Evolutionary conservation across 352 stramenopile species (phyloP).

Genomic region (Peronospora farinosa): DNA sequence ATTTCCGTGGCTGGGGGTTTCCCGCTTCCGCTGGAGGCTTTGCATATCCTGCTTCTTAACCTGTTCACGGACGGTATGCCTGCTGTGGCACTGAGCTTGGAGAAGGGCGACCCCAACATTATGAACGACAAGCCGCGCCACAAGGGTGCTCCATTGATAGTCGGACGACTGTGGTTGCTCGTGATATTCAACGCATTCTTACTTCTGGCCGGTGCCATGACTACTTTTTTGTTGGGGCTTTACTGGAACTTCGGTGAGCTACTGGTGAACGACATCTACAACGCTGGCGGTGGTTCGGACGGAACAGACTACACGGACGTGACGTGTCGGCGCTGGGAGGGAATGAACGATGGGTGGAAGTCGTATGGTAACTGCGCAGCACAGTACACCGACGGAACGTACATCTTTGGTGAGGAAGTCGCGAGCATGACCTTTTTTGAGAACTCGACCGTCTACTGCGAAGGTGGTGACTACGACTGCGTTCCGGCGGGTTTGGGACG

Average conservation of each 20-base stretch:
- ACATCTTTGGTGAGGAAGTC: conserved; percentile 45
- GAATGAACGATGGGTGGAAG: conserved; percentile 41
- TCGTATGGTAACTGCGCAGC: conserved; percentile 53
- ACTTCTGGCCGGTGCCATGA: conserved; percentile 37
- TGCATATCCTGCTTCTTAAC: conserved; percentile 99
- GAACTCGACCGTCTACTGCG: conserved; percentile 40
- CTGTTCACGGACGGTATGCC: conserved; percentile 95
- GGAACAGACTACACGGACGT: conserved; percentile 50
- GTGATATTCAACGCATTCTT: conserved; percentile 52
- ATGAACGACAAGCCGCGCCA: conserved; percentile 57
- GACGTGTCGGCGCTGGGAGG: conserved; percentile 51
- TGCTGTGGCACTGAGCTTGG: conserved; percentile 61
- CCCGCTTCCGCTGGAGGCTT: conserved; percentile 87
- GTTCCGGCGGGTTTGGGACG: conserved; percentile 50
- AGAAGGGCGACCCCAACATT: conserved; percentile 59
- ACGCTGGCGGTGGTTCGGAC: conserved; percentile 32
- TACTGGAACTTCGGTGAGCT: conserved; percentile 70
- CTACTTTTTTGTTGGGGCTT: conserved; percentile 49
- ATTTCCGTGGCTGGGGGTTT: conserved; percentile 50
- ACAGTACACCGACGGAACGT: conserved; percentile 33
- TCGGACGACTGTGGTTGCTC: conserved; percentile 60
- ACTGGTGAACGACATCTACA: conserved; percentile 47
- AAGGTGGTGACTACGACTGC: conserved; percentile 55
- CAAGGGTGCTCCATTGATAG: conserved; percentile 49
- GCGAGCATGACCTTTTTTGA: conserved; percentile 27